Base-by-base conservation (phyloP, 2,329 filamentous ascomycete genomes). In the Neophaeococcomyces mojaviensis region DNA sequence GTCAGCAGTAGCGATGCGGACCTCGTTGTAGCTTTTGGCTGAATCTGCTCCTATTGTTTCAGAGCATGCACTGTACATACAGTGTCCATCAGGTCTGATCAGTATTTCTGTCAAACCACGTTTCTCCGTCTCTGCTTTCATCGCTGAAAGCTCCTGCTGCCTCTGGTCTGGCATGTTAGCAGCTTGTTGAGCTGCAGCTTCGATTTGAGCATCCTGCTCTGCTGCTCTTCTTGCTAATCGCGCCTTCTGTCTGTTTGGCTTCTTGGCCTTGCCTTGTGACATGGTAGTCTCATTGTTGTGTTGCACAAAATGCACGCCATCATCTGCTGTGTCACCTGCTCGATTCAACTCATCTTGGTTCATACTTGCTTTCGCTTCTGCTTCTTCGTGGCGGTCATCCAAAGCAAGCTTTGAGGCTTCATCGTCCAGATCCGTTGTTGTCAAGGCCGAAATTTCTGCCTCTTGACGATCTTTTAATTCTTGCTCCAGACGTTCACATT, bases 51-150 rank as follows among this genome's bases (percentile, higher is more conserved):
- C 38, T 44, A 96, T 73, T 66, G 95, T 88, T 63, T 92, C 87
- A 20, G 90, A 89, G 41, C 97, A 77, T 0, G 92, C 88, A 13
- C 88, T 85, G 67, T 97, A 98, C 13, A 98, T 71, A 62, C 92
- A 98, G 68, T 98, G 92, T 0, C 92, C 92, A 65, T 98, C 90
- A 0, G 92, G 88, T 32, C 77, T 77, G 47, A 98, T 88, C 48
- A 87, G 81, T 57, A 85, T 77, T 69, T 96, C 86, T 16, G 70
- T 71, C 13, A 97, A 73, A 0, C 72, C 73, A 47, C 83, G 69
- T 36, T 73, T 69, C 44, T 71, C 67, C 62, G 96, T 84, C 33
- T 78, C 77, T 22, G 70, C 69, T 47, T 77, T 71, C 81, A 98
- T 89, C 38, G 77, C 74, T 42, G 76, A 71, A 55, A 79, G 74